Percentiles rank a stretch among this genome's conserved stretches.
Evolutionary conservation across 768 basidiomycete genomes (phyloP).

Genomic region (Trametes punicea): DNA sequence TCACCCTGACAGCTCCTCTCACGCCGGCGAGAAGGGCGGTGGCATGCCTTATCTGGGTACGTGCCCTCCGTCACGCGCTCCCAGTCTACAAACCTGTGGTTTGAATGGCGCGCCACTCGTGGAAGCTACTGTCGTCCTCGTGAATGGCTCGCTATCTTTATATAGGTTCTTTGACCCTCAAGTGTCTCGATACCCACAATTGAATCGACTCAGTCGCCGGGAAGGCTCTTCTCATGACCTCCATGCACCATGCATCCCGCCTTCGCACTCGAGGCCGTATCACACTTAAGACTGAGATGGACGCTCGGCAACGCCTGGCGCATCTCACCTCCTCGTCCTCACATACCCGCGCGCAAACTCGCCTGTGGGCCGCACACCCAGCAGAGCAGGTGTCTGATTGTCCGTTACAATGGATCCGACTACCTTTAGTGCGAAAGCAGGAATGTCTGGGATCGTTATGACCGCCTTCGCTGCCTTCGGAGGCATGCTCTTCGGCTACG

Average conservation of each 20-base stretch:
- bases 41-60: too few relatives aligned
- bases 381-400: too few relatives aligned
- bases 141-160: too few relatives aligned
- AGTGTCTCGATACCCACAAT: neutral
- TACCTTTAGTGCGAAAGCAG: constrained; percentile 18
- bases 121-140: too few relatives aligned
- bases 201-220: neutral
- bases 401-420: neutral
- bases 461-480: constrained; percentile 35
- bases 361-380: too few relatives aligned
- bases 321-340: neutral
- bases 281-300: neutral
- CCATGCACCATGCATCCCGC: neutral
- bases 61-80: too few relatives aligned
- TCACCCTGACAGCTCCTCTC: too few relatives aligned
- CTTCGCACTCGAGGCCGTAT: neutral
- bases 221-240: neutral
- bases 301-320: neutral
- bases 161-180: too few relatives aligned
- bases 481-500: constrained; percentile 41
- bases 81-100: too few relatives aligned
- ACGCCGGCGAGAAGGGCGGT: too few relatives aligned
- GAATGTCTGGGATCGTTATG: constrained; percentile 31
- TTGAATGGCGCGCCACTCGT: too few relatives aligned
- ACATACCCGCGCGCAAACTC: too few relatives aligned